Base-by-base conservation (phyloP, 2,329 filamentous ascomycete species). In the Verticillium albo-atrum region DNA sequence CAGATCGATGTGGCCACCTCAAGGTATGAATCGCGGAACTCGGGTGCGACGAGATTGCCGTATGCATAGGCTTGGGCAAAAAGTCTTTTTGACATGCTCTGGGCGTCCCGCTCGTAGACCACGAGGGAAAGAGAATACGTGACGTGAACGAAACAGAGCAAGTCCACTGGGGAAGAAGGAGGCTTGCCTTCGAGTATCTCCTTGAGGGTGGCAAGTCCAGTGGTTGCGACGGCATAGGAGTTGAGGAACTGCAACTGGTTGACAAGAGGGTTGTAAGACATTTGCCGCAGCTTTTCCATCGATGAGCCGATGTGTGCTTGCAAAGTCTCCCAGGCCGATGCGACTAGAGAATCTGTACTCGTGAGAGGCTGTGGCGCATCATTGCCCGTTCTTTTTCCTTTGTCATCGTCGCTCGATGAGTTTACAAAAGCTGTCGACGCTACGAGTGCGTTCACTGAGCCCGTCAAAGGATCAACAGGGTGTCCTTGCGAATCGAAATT, bases 131-230 rank as follows among this genome's bases (percentile, higher is more conserved):
- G 74, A 14, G 80, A 78, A 62, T 82, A 83, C 26, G 79, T 71
- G 23, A 84, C 62, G 58, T 85, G 82, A 32, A 83, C 67, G 61
- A 84, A 79, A 65, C 80, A 84, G 2, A 85, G 65, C 2, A 77
- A 74, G 28, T 80, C 74, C 28, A 79, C 64, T 4, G 82, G 72
- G 1, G 76, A 74, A 3, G 69, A 66, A 0, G 72, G 68, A 6
- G 70, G 68, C n/a, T 65, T 65, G 3, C 76, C 78, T 25, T 73
- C 68, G 0, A 83, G 63, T 4, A 81, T 69, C 12, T 67, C 68
- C 7, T 68, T 72, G 23, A 84, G 69, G 6, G 74, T 70, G 20
- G 72, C 64, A 3, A 84, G 70, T 9, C 81, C 82, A 6, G 63
- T 72, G 2, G 68, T 63, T 6, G 76, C 75, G 37, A 85, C 71